Percentiles rank a stretch among this genome's conserved stretches.
Evolutionary conservation across 2,329 filamentous ascomycete genomes (phyloP).

Genomic region (Penicillium brasilianum): DNA sequence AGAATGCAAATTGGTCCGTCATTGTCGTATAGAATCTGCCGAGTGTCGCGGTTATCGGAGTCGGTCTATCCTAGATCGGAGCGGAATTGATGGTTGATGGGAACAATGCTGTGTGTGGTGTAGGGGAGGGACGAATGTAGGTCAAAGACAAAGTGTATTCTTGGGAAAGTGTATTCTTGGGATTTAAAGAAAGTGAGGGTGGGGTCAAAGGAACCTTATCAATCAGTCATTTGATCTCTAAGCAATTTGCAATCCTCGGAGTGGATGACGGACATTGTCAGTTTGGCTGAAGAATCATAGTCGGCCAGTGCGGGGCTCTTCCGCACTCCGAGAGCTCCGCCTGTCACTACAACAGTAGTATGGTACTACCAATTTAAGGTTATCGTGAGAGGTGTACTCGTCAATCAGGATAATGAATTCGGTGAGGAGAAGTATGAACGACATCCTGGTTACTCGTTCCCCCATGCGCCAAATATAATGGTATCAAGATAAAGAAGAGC

Average conservation of each 20-base stretch:
- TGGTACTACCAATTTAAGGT: neutral
- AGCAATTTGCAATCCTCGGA: conserved; percentile 3
- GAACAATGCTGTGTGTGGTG: neutral
- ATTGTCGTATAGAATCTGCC: conserved; percentile 37
- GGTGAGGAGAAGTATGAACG: neutral
- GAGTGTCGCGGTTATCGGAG: neutral
- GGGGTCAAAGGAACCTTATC: neutral
- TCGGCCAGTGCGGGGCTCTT: conserved; percentile 13
- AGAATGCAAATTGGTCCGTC: conserved; percentile 58
- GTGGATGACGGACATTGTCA: conserved; percentile 15
- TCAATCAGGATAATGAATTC: neutral
- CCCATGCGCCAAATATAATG: neutral
- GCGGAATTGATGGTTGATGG: neutral
- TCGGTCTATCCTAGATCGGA: neutral
- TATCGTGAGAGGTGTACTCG: neutral
- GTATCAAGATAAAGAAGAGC: neutral
- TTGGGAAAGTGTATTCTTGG: no score
- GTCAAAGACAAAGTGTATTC: neutral
- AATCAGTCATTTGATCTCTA: conserved; percentile 4
- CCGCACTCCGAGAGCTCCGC: conserved; percentile 29
- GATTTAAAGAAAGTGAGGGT: neutral
- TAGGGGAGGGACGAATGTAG: neutral
- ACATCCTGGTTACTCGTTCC: neutral
- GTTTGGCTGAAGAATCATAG: conserved; percentile 2
- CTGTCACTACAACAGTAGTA: neutral